Percentiles rank a stretch among this genome's conserved stretches.
Conservation (phyloP, 129 eudicot genomes). For the Flaveria ramosissima region DNA sequence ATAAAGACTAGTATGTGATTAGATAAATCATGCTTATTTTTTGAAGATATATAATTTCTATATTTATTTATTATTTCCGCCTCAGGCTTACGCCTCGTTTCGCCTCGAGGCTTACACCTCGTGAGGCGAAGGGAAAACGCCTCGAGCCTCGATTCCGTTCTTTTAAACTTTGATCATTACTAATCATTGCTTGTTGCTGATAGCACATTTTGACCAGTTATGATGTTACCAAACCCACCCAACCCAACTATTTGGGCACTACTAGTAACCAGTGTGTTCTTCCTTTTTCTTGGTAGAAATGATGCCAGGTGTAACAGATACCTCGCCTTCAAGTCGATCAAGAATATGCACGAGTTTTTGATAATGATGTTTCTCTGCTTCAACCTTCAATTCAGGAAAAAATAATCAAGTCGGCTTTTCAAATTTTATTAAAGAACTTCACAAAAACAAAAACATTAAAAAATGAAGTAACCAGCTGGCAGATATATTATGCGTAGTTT, state of each 20-base stretch:
- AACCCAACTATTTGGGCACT: not conserved
- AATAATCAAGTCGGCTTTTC: conserved; percentile 1
- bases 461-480: not conserved
- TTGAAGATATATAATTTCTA: no score
- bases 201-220: not conserved
- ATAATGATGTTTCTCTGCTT: conserved; percentile 80
- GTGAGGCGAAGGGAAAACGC: no score
- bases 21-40: no score
- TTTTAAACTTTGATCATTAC: no score
- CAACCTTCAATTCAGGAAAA: conserved; percentile 61
- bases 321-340: conserved; percentile 85
- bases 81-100: no score
- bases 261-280: not conserved
- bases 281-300: conserved; percentile 10
- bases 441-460: not conserved
- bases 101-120: no score
- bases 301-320: conserved; percentile 29
- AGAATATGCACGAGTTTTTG: conserved; percentile 71
- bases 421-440: conserved; percentile 7
- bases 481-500: conserved; percentile 4
- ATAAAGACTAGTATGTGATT: no score
- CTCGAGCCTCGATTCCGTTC: no score
- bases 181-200: not conserved
- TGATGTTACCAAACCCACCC: not conserved
- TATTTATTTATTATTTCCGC: no score